phyloP scores from a whole-genome alignment of 768 basidiomycete genomes.

The Pisolithus marmoratus region DNA sequence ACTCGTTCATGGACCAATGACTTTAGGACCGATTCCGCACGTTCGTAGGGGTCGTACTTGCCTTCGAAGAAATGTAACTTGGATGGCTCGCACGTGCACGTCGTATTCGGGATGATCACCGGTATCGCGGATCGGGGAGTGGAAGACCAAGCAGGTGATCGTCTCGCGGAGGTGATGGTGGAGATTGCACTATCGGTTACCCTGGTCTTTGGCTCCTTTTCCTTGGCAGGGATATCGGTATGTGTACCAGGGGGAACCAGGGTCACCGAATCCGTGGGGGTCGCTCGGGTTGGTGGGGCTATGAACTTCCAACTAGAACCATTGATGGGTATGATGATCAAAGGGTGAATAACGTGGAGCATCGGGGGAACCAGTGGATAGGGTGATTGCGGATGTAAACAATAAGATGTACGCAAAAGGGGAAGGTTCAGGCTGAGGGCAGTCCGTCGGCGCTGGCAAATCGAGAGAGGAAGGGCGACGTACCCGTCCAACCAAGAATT shows the following conservation, averaged over 20 bases:
- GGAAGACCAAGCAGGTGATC: conserved; percentile 39
- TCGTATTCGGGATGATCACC: conserved; percentile 35
- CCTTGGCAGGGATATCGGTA: conserved; percentile 11
- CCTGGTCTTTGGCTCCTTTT: conserved; percentile 18
- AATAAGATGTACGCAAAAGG: conserved; percentile 62
- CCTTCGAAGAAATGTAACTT: conserved; percentile 67
- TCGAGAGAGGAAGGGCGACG: conserved; percentile 6
- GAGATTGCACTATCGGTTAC: conserved; percentile 23
- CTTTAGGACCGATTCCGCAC: conserved; percentile 41
- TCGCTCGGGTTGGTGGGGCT: conserved; percentile 29
- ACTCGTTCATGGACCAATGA: conserved; percentile 31
- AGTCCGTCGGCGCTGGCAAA: not conserved
- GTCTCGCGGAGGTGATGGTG: conserved; percentile 24
- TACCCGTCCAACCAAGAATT: conserved; percentile 65
- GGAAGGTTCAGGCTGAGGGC: conserved; percentile 59
- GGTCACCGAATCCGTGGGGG: conserved; percentile 33
- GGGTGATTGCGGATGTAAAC: conserved; percentile 55
- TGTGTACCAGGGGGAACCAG: conserved; percentile 10
- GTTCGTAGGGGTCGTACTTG: conserved; percentile 56
- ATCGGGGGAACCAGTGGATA: conserved; percentile 68
- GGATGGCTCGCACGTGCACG: conserved; percentile 58
- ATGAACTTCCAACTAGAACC: conserved; percentile 44
- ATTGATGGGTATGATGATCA: conserved; percentile 73
- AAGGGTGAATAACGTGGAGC: conserved; percentile 74
- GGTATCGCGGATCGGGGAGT: conserved; percentile 30